Conservation (phyloP, 495 filamentous ascomycete genomes). For the Tuber calosporum region DNA sequence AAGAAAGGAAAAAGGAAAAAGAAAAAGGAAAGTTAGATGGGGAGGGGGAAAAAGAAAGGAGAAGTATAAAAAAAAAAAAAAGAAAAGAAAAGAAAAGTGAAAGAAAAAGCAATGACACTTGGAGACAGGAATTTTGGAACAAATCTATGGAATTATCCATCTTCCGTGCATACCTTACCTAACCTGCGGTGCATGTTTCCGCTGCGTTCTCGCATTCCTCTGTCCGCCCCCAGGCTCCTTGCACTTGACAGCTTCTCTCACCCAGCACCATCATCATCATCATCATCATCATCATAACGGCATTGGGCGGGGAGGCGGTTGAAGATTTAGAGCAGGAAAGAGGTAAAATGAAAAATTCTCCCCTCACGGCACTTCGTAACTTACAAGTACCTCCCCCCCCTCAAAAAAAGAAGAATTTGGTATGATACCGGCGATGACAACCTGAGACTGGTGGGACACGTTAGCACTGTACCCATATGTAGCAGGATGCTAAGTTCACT, state of each 20-base stretch:
- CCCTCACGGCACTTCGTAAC: background rate
- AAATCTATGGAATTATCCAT: background rate
- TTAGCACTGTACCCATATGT: no score
- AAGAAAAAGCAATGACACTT: background rate
- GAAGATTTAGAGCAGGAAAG: no score
- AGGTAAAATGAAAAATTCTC: background rate
- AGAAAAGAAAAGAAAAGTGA: background rate
- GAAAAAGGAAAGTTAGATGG: background rate
- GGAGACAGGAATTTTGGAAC: background rate
- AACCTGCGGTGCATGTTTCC: no score
- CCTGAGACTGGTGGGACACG: background rate
- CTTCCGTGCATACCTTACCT: background rate
- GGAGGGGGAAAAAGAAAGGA: no score
- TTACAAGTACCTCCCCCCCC: background rate
- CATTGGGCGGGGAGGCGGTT: no score
- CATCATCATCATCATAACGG: no score
- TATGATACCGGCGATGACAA: background rate
- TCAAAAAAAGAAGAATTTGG: background rate
- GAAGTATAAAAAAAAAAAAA: no score
- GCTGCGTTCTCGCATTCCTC: background rate
- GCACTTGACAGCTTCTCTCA: background rate
- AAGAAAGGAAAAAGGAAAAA: background rate
- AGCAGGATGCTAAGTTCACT: background rate
- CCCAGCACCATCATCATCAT: no score
- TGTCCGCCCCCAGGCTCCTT: background rate